Base-by-base conservation (phyloP, 176 grass and related monocot genomes). In the Lolium perenne region DNA sequence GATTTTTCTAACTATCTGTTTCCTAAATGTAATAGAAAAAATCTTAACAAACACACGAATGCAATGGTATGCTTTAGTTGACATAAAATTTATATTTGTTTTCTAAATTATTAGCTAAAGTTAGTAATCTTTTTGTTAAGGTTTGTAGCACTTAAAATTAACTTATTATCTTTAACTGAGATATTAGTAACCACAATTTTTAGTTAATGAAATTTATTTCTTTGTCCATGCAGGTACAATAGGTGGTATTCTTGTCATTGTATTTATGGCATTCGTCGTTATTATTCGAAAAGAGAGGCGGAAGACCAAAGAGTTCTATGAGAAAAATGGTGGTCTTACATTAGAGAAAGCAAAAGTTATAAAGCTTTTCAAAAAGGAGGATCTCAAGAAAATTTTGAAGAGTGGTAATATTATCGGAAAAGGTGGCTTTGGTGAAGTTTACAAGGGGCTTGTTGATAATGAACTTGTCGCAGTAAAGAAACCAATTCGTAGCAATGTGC, bases 371-470 rank as follows among this genome's bases (percentile, higher is more conserved):
- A 71, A 71, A 45, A 71, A 71, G 18, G 68, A 71, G 18, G 38
- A 71, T 38, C 38, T 71, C 8, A 71, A 71, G 68, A 5, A 7
- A 71, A 2, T 71, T 71, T 71, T 71, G 1, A 71, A 71, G 68
- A 71, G 9, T 71, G 15, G 8, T 5, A 71, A 71, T 45, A 5
- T 71, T 45, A 71, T 45, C 18, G 68, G 68, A 45, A 71, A 71
- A 71, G 38, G 68, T 71, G 68, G 68, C 38, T 71, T 71, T 21
- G 68, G 68, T 71, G 68, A 71, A 45, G 68, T 71, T 45, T 71
- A 71, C 38, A 71, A 45, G 38, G 66, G 66, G 35, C 4, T 41
- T 70, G 38, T 70, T 20, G 66, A 41, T 40, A 40, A 69, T 16
- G 17, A 11, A 71, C 38, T 45, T 1, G 67, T 71, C 9, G 67